Evolutionary conservation across 2,329 filamentous ascomycete genomes (phyloP).

Genomic region (Penicillium sp.): DNA sequence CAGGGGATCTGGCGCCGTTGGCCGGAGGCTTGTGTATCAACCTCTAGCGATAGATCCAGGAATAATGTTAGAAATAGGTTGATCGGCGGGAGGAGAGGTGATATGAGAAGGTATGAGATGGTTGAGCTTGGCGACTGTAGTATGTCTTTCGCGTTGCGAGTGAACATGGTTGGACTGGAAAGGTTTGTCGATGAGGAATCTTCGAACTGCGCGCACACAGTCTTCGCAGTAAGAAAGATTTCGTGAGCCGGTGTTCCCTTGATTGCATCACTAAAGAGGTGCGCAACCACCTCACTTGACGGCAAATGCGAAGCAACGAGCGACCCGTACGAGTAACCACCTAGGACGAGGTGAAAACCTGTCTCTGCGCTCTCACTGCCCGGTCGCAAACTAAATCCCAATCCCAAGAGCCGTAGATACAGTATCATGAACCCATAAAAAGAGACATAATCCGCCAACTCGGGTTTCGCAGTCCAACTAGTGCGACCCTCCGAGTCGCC

Average conservation of each 20-base stretch:
- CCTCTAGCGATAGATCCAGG: constrained; percentile 48
- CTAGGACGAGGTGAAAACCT: constrained; percentile 60
- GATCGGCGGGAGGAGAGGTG: constrained; percentile 62
- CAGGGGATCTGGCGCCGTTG: constrained; percentile 35
- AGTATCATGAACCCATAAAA: constrained; percentile 79
- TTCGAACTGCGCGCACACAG: constrained; percentile 69
- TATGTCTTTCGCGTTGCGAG: constrained; percentile 20
- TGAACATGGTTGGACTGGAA: neutral
- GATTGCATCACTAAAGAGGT: constrained; percentile 60
- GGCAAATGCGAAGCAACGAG: constrained; percentile 78
- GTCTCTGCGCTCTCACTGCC: neutral
- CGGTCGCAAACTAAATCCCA: neutral
- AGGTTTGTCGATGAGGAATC: constrained; percentile 31
- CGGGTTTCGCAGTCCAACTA: constrained; percentile 84
- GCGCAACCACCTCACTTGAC: constrained; percentile 59
- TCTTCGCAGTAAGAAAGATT: constrained; percentile 71
- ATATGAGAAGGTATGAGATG: constrained; percentile 64
- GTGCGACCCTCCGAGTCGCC: constrained; percentile 75
- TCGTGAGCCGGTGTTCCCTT: constrained; percentile 67
- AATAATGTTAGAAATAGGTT: constrained; percentile 68
- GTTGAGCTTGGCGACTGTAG: constrained; percentile 27
- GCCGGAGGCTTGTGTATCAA: constrained; percentile 32
- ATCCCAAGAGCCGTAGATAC: constrained; percentile 68
- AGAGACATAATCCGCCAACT: constrained; percentile 81
- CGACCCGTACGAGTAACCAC: constrained; percentile 90